Evolutionary conservation across 1,284 basidiomycete genomes (phyloP).

Genomic region (Laetiporus sulphureus): DNA sequence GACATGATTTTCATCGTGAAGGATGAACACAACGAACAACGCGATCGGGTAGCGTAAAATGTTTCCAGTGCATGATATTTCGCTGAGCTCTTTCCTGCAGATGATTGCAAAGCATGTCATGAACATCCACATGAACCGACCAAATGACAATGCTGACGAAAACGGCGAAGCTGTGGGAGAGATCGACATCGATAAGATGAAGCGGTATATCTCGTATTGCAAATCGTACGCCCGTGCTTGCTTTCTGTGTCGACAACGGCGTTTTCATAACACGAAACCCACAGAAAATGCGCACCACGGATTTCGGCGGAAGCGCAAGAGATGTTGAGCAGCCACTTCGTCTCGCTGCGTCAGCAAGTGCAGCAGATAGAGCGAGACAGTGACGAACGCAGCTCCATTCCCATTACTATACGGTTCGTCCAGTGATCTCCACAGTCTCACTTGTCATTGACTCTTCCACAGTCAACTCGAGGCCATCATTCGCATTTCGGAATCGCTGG

Average conservation of each 20-base stretch:
- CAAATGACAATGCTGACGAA: conserved; percentile 55
- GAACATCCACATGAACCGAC: conserved; percentile 97
- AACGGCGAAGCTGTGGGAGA: conserved; percentile 77
- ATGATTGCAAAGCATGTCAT: conserved; percentile 97
- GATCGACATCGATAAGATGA: conserved; percentile 98
- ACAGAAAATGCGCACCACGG: conserved; percentile 91
- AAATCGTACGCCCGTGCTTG: conserved; percentile 58
- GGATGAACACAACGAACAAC: conserved; percentile 94
- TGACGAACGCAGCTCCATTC: conserved; percentile 96
- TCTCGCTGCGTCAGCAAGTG: conserved; percentile 89
- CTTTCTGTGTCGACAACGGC: too few species aligned
- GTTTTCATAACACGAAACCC: too few species aligned
- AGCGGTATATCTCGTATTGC: conserved; percentile 93
- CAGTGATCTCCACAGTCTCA: too few species aligned
- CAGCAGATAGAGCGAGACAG: conserved; percentile 96
- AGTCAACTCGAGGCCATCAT: conserved; percentile 99
- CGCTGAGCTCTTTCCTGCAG: conserved; percentile 31
- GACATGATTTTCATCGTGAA: conserved; percentile 99
- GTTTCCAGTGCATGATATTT: background rate
- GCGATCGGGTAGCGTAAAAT: conserved; percentile 69
- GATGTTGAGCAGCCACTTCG: conserved; percentile 97
- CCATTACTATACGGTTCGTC: conserved; percentile 90
- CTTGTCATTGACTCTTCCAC: background rate
- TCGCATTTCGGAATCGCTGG: conserved; percentile 94
- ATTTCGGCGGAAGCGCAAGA: conserved; percentile 91